Evolutionary conservation across 139 green algal species (phyloP), one percentile per base, ranked within the genome.

Genomic region (Chlorella sp.): DNA sequence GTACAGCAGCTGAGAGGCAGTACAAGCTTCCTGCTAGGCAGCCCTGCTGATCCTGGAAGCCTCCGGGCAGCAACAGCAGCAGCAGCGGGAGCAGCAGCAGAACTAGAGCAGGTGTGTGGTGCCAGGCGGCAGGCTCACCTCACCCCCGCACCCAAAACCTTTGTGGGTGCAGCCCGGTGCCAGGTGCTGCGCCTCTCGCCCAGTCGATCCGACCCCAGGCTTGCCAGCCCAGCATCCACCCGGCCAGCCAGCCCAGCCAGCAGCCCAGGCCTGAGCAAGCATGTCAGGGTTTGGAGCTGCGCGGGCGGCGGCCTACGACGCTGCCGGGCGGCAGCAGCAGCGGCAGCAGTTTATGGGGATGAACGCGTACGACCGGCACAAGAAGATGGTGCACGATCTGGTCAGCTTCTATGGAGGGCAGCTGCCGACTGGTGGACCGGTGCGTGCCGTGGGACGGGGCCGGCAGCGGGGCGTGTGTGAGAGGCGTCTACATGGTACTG

Each of bases 301-400:
- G 9, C 79, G 77, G 2, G 60, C 83, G 2, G 82, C 81, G 37
- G 89, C 82, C 2, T 86, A 78, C 32, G 89, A 91, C 42, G 64
- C 82, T 15, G 81, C 82, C 7, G 83, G 80, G 21, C 86, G 83
- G 5, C 85, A 92, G 69, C 88, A 88, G 66, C 92, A 92, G 71
- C 85, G 89, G 39, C 89, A 93, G 78, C 71, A 86, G 78, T 91
- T 96, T 4, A 26, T 90, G 66, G 94, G 94, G 40, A 79, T 97
- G n/a, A 95, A 77, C 22, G 94, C 95, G 3, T 92, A 87, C 24
- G 85, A 97, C n/a, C 90, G 95, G 0, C 95, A 97, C 89, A 85
- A 94, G 61, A 76, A 88, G 78, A 86, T 97, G 9, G 90, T 97
- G 30, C 78, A 85, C 36, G 89, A 96, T 26, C 92, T 95, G 57